Conservation (phyloP, 1,284 basidiomycete species). For the Sporisorium sorghi region DNA sequence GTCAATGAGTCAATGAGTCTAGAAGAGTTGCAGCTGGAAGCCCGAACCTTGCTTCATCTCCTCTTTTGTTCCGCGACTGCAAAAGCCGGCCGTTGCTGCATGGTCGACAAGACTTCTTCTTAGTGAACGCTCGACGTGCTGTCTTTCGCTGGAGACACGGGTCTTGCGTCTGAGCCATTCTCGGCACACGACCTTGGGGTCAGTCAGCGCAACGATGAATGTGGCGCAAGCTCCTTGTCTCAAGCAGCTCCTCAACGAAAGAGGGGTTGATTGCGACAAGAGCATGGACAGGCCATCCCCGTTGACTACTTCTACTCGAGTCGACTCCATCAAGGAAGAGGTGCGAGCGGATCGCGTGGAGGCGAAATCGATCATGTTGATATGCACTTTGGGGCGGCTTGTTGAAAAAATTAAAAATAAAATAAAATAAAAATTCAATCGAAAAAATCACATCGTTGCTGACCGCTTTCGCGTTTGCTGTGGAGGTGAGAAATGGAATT, state of each 20-base stretch:
- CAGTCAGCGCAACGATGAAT: background rate
- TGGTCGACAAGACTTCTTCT: too few relatives aligned
- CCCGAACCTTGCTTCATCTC: background rate
- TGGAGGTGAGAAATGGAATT: background rate
- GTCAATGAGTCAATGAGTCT: background rate
- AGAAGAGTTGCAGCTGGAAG: background rate
- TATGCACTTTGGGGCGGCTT: slow-evolving; percentile 3
- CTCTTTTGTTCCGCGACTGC: too few relatives aligned
- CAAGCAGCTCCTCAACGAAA: background rate
- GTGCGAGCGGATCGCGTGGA: background rate
- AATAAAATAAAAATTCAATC: background rate
- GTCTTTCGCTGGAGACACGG: too few relatives aligned
- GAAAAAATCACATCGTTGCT: background rate
- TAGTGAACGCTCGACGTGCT: too few relatives aligned
- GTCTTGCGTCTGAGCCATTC: background rate
- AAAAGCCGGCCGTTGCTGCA: too few relatives aligned
- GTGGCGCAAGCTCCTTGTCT: background rate
- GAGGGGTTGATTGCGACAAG: background rate
- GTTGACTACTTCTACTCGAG: background rate
- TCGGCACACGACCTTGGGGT: slow-evolving; percentile 3
- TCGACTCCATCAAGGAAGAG: background rate
- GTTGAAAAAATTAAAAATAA: background rate
- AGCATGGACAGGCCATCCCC: background rate
- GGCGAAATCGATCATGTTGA: slow-evolving; percentile 9
- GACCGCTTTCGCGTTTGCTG: background rate